These are phyloP conservation scores for Stropharia rugosoannulata DNA, from an alignment of 768 basidiomycete genomes.

Conservation along the genomic window DNA sequence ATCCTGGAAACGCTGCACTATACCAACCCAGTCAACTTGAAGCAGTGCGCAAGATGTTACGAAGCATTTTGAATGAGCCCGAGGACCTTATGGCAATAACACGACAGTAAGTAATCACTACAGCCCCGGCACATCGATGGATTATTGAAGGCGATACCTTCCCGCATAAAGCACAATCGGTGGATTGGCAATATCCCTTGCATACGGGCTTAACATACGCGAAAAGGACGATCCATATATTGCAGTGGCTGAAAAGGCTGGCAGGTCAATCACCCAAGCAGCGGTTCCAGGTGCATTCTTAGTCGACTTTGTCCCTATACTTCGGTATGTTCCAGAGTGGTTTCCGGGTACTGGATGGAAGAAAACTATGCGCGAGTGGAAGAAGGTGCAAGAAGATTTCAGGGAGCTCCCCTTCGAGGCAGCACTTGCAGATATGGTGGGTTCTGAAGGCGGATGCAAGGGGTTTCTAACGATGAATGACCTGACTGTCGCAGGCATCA, in stretches of 20 bases:
- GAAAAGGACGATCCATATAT: slow-evolving; percentile 44
- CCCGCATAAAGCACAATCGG: slow-evolving; percentile 33
- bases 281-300: slow-evolving; percentile 41
- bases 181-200: slow-evolving; percentile 37
- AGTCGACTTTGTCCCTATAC: slow-evolving; percentile 40
- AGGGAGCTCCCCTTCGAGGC: slow-evolving; percentile 34
- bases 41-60: slow-evolving; percentile 30
- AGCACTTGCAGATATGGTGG: slow-evolving; percentile 25
- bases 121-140: neutral
- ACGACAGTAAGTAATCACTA: slow-evolving; percentile 31
- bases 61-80: slow-evolving; percentile 29
- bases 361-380: slow-evolving; percentile 47
- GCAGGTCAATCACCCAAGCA: slow-evolving; percentile 30
- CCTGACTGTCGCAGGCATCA: slow-evolving; percentile 11
- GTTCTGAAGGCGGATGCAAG: neutral
- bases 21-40: slow-evolving; percentile 30
- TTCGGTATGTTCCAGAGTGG: slow-evolving; percentile 53
- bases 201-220: slow-evolving; percentile 45
- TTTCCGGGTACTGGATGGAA: slow-evolving; percentile 62
- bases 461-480: too few relatives aligned
- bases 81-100: slow-evolving; percentile 34
- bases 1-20: slow-evolving; percentile 25
- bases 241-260: slow-evolving; percentile 35
- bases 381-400: slow-evolving; percentile 31
- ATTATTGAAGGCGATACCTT: neutral